Evolutionary conservation across 2,329 filamentous ascomycete genomes (phyloP).

Genomic region (Fusarium nanum): DNA sequence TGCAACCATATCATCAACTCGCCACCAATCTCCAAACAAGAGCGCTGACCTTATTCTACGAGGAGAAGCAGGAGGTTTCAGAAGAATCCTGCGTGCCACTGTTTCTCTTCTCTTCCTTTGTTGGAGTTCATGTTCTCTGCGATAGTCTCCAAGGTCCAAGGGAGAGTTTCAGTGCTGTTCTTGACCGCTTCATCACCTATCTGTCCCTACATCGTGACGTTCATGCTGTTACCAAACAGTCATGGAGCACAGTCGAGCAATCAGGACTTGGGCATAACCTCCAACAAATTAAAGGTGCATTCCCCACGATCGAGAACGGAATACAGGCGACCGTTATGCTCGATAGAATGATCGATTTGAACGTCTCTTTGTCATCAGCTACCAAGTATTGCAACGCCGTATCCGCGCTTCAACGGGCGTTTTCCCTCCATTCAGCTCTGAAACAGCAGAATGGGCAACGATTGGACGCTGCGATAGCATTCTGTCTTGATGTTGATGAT

Average conservation of each 20-base stretch:
- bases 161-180: neutral
- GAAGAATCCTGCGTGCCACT: neutral
- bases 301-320: neutral
- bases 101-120: neutral
- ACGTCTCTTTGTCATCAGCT: neutral
- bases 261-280: neutral
- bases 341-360: neutral
- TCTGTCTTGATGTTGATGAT: neutral
- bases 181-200: neutral
- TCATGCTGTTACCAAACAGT: neutral
- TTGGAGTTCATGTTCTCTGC: neutral
- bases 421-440: neutral
- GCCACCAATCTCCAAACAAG: neutral
- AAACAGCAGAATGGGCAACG: neutral
- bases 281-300: neutral
- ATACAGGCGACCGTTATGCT: neutral
- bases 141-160: neutral
- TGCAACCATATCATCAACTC: neutral
- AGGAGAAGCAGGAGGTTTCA: neutral
- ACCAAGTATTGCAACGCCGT: neutral
- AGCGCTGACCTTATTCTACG: neutral
- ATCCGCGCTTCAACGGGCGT: neutral
- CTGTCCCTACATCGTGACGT: neutral
- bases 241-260: neutral
- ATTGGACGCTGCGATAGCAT: neutral